Conservation (phyloP, 306 rosid species). For the Geum urbanum region DNA sequence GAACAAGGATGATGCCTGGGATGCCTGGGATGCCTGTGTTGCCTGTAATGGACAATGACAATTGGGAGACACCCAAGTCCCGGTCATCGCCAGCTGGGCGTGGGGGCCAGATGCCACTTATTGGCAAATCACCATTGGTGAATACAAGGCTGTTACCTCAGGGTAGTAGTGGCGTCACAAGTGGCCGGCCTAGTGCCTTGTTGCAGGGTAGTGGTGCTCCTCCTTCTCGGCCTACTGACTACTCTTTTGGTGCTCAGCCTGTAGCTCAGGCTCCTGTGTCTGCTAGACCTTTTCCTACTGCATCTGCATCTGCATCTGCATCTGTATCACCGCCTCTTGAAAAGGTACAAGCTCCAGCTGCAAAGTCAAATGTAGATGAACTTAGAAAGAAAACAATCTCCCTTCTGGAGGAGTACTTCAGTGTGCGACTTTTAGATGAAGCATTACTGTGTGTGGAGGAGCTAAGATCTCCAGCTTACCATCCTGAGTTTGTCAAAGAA, state of each 20-base stretch:
- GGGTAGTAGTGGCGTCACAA: constrained; percentile 66
- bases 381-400: constrained; percentile 57
- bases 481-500: constrained; percentile 88
- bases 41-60: constrained; percentile 86
- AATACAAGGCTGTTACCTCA: constrained; percentile 79
- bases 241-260: constrained; percentile 37
- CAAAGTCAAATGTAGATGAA: constrained; percentile 37
- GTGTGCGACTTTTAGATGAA: constrained; percentile 66
- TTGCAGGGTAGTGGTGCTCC: constrained; percentile 65
- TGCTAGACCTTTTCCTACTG: constrained; percentile 40
- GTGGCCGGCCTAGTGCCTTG: constrained; percentile 74
- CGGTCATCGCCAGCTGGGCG: constrained; percentile 63
- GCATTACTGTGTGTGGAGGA: constrained; percentile 90
- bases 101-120: constrained; percentile 58
- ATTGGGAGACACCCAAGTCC: constrained; percentile 74
- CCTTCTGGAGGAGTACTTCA: constrained; percentile 81
- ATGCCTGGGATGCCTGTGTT: constrained; percentile 91
- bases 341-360: constrained; percentile 50
- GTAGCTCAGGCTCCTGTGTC: constrained; percentile 40
- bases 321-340: constrained; percentile 28
- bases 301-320: constrained; percentile 16
- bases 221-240: constrained; percentile 44
- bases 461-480: constrained; percentile 60
- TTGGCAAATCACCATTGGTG: constrained; percentile 48
- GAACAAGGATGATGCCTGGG: constrained; percentile 90